Percentiles rank a stretch among this genome's conserved stretches.
Conservation (phyloP, 164 flowering plant species). For the Taxillus chinensis region DNA sequence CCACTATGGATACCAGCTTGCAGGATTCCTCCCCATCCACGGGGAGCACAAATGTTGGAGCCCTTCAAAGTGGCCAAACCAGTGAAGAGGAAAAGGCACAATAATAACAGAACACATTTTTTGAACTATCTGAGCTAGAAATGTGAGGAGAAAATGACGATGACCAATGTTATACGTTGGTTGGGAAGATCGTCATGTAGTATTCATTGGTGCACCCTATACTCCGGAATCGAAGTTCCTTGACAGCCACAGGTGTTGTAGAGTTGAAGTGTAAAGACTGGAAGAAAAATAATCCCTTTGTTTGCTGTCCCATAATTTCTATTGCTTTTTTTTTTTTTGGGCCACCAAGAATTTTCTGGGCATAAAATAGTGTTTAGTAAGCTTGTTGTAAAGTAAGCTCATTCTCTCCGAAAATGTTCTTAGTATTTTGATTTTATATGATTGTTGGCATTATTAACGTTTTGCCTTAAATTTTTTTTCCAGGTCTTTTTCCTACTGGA, state of each 20-base stretch:
- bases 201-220: conserved; percentile 1
- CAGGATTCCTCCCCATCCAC: neutral
- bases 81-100: conserved; percentile 7
- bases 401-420: no score
- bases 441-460: neutral
- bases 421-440: no score
- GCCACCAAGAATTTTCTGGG: no score
- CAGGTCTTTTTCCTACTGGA: no score
- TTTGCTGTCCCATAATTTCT: no score
- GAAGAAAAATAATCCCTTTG: neutral
- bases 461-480: neutral
- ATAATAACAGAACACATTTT: conserved; percentile 1
- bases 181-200: neutral
- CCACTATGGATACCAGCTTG: no score
- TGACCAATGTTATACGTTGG: conserved; percentile 1
- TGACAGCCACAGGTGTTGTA: neutral
- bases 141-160: neutral
- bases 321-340: no score
- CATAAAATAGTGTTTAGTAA: no score
- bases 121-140: neutral
- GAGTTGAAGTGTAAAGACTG: conserved; percentile 3
- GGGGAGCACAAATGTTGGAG: neutral
- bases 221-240: conserved; percentile 1
- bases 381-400: no score
- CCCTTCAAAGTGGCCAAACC: neutral